phyloP scores from a whole-genome alignment of 2,329 filamentous ascomycete genomes.

The Penicillium sp. region DNA sequence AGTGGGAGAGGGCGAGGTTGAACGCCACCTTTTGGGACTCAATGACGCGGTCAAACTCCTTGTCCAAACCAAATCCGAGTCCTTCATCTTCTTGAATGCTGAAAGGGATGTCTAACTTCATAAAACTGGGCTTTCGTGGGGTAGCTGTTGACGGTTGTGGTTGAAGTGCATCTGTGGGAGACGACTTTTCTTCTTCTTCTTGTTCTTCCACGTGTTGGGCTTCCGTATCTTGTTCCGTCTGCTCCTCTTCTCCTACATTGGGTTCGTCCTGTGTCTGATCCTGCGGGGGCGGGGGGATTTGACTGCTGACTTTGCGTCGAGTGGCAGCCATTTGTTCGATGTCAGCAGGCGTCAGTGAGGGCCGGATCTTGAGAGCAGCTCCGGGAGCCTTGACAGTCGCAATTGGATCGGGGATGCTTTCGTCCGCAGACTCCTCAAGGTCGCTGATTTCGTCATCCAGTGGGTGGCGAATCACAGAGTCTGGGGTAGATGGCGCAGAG shows the following conservation, averaged over 20 bases:
- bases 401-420: constrained; percentile 76
- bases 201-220: not conserved
- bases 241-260: constrained; percentile 27
- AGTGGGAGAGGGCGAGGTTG: constrained; percentile 49
- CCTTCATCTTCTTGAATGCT: constrained; percentile 67
- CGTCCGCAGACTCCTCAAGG: constrained; percentile 44
- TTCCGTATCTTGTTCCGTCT: constrained; percentile 17
- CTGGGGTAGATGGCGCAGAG: constrained; percentile 73
- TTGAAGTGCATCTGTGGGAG: constrained; percentile 21
- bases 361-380: constrained; percentile 84
- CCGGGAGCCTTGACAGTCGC: constrained; percentile 90
- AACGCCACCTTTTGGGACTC: constrained; percentile 93
- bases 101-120: constrained; percentile 81
- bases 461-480: constrained; percentile 86
- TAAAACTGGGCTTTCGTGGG: constrained; percentile 73
- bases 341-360: constrained; percentile 86
- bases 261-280: constrained; percentile 23
- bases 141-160: not conserved
- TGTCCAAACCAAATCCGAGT: constrained; percentile 82
- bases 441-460: constrained; percentile 53
- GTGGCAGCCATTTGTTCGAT: constrained; percentile 82
- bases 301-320: constrained; percentile 81
- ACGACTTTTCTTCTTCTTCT: constrained; percentile 25
- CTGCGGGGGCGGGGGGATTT: constrained; percentile 54
- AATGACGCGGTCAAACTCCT: constrained; percentile 93